phyloP scores from a whole-genome alignment of 768 basidiomycete genomes.

The Asterophora lycoperdoides region DNA sequence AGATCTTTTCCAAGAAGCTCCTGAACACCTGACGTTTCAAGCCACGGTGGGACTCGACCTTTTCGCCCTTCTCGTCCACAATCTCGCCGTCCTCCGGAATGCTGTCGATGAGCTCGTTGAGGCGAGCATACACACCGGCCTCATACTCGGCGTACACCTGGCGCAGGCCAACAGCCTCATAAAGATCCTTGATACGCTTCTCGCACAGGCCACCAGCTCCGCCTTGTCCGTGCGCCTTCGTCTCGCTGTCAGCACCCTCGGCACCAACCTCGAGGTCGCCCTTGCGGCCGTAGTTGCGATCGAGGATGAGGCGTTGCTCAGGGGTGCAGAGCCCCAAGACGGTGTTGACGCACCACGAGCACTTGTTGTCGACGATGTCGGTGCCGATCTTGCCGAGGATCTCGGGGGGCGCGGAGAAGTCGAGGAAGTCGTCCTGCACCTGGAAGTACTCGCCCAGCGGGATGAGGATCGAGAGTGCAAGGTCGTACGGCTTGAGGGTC shows the following conservation, averaged over 20 bases:
- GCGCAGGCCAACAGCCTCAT: slow-evolving; percentile 63
- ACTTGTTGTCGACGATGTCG: slow-evolving; percentile 98
- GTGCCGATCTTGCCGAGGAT: slow-evolving; percentile 96
- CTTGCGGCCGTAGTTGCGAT: slow-evolving; percentile 48
- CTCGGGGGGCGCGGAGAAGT: slow-evolving; percentile 86
- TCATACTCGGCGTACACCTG: slow-evolving; percentile 76
- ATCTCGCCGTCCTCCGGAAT: slow-evolving; percentile 56
- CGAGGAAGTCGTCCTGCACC: slow-evolving; percentile 95
- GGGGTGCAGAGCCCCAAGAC: slow-evolving; percentile 60
- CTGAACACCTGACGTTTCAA: slow-evolving; percentile 71
- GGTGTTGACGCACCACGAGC: slow-evolving; percentile 92
- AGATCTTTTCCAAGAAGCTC: slow-evolving; percentile 86
- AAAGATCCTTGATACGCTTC: slow-evolving; percentile 52
- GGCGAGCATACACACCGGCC: slow-evolving; percentile 57
- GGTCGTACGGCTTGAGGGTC: slow-evolving; percentile 56
- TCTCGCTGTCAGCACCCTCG: slow-evolving; percentile 15
- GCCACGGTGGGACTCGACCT: slow-evolving; percentile 20
- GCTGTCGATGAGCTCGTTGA: slow-evolving; percentile 65
- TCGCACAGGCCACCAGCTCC: slow-evolving; percentile 48
- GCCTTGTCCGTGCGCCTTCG: slow-evolving; percentile 13
- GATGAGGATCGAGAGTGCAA: slow-evolving; percentile 77
- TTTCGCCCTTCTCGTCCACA: slow-evolving; percentile 26
- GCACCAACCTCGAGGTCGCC: slow-evolving; percentile 24
- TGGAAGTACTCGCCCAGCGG: slow-evolving; percentile 99
- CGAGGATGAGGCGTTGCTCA: slow-evolving; percentile 55